Evolutionary conservation across 2,329 filamentous ascomycete species (phyloP).

Genomic region (Verticillium nubilum): DNA sequence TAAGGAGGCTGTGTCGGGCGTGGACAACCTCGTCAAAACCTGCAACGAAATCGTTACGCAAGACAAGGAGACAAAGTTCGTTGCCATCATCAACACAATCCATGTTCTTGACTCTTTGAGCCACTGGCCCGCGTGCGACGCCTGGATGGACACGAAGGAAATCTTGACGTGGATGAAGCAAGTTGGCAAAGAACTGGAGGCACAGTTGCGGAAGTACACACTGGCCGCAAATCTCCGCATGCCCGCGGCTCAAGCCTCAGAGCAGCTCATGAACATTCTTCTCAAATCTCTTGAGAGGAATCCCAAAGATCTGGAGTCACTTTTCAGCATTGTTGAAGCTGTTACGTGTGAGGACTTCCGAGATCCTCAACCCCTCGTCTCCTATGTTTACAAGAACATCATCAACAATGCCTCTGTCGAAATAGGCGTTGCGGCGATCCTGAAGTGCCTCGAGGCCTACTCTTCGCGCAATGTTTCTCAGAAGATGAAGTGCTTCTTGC

Average conservation of each 20-base stretch:
- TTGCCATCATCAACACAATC: conserved; percentile 79
- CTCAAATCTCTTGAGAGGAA: conserved; percentile 73
- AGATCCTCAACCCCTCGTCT: conserved; percentile 65
- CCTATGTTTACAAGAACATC: conserved; percentile 80
- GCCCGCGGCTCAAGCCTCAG: conserved; percentile 80
- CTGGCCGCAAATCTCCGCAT: conserved; percentile 71
- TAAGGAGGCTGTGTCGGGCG: conserved; percentile 66
- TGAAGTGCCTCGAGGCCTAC: conserved; percentile 85
- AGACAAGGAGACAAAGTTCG: conserved; percentile 62
- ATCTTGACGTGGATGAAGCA: conserved; percentile 54
- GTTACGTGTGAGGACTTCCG: conserved; percentile 82
- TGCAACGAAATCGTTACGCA: conserved; percentile 59
- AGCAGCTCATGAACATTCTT: conserved; percentile 81
- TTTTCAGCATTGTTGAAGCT: conserved; percentile 79
- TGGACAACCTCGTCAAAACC: conserved; percentile 64
- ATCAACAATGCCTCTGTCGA: conserved; percentile 81
- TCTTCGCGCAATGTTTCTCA: conserved; percentile 73
- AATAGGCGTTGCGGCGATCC: conserved; percentile 75
- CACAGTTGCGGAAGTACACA: conserved; percentile 62
- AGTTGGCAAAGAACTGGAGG: conserved; percentile 74
- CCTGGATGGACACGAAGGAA: conserved; percentile 68
- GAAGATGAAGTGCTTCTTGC: conserved; percentile 86
- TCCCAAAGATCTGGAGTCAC: conserved; percentile 71
- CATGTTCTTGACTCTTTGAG: conserved; percentile 78
- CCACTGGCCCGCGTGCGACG: conserved; percentile 55